These are phyloP conservation scores for Penicillium mononematosum DNA, from an alignment of 495 filamentous ascomycete species.

Conservation along the genomic window DNA sequence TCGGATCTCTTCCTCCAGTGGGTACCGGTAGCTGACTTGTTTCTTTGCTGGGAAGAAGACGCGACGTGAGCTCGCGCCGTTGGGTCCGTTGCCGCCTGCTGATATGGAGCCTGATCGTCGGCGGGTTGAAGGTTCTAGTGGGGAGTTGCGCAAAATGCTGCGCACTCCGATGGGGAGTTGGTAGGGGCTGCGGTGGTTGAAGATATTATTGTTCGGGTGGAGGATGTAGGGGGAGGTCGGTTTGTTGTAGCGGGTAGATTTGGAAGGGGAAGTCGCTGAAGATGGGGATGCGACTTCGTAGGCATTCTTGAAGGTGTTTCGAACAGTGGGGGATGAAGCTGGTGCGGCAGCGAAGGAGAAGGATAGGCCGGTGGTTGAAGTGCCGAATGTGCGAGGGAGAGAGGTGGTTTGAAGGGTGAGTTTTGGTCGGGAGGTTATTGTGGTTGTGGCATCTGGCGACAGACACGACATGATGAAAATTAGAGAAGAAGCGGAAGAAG, in stretches of 20 bases:
- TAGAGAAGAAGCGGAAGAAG: constrained; percentile 11
- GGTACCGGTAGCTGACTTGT: constrained; percentile 52
- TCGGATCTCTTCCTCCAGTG: constrained; percentile 56
- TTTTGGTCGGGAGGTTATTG: constrained; percentile 63
- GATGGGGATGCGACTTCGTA: constrained; percentile 68
- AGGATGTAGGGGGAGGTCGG: constrained; percentile 26
- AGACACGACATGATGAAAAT: constrained; percentile 34
- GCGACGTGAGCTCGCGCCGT: constrained; percentile 37
- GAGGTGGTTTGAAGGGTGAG: constrained; percentile 74
- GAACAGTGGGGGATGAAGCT: constrained; percentile 68
- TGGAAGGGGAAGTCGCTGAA: constrained; percentile 49
- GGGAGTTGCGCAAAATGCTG: constrained; percentile 78
- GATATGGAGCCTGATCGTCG: constrained; percentile 43
- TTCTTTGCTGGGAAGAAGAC: constrained; percentile 59
- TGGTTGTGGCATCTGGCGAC: constrained; percentile 25
- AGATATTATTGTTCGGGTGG: constrained; percentile 25
- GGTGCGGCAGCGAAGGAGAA: constrained; percentile 58
- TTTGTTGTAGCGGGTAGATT: constrained; percentile 37
- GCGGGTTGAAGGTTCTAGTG: constrained; percentile 39
- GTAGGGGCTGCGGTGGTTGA: constrained; percentile 52
- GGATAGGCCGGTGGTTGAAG: constrained; percentile 53
- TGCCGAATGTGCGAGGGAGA: constrained; percentile 52
- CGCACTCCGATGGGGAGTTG: constrained; percentile 62
- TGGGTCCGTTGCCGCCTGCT: constrained; percentile 33
- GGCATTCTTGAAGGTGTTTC: constrained; percentile 80